Evolutionary conservation across 2,329 filamentous ascomycete species (phyloP), one percentile per base, ranked within the genome.

Genomic region (Cladophialophora exuberans): DNA sequence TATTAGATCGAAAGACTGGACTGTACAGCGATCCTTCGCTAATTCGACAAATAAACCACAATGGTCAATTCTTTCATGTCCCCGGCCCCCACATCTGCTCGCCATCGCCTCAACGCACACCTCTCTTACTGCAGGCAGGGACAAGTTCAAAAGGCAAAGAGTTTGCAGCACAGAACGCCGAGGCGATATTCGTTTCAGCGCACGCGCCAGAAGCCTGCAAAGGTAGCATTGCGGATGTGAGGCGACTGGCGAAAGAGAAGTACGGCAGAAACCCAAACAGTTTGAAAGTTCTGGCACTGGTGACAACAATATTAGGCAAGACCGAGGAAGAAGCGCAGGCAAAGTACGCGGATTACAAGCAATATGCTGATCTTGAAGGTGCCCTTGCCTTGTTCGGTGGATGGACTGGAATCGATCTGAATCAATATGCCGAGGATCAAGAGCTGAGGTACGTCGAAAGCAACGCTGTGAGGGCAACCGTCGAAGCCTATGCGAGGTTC

Each of bases 21-120:
- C 69, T 86, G 42, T 89, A 88, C 67, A 81, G 80, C 1, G 75
- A 82, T 26, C 80, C 82, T 3, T 67, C 73, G 3, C 75, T 81
- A 0, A 82, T 89, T 1, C 76, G 86, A 3, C 71, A 82, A 56
- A 89, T 89, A 67, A 78, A 88, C 67, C 86, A 89, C 67, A 65
- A 77, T 6, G 83, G 83, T 1, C 80, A 82, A 47, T 68, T 70
- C 55, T 79, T 78, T 64, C 67, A 66, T 30, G 69, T 79, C 2
- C 70, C 70, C 43, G 72, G 75, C 6, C 70, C 72, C 0, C 75
- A 77, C 47, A 76, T 78, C 25, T 76, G 81, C 35, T 75, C 82
- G 42, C 81, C 81, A 0, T 82, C 80, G 0, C 79, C 80, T 2
- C 81, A 83, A 60, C 70, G 81, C 1, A 84, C 81, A 0, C 81